Base-by-base conservation (phyloP, 371 early-diverging fungal genomes). In the Syncephalastrum contaminatum region DNA sequence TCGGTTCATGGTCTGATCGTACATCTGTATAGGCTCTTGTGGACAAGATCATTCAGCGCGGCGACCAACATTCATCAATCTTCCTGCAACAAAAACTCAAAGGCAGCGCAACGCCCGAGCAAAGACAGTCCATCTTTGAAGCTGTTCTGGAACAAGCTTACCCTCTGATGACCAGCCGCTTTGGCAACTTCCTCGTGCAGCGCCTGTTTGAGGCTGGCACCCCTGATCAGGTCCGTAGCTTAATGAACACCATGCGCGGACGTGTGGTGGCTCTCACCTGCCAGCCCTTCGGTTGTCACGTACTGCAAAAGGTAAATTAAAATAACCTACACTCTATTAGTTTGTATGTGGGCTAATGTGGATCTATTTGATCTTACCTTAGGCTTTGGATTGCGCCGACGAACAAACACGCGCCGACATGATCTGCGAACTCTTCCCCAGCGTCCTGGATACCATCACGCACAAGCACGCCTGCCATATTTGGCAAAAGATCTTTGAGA, bases 391-490 rank as follows among this genome's bases (percentile, higher is more conserved):
- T 43, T 81, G 51, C 70, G 78, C 87, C 4, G 79, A 83, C 16
- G 87, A 87, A 57, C 70, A 77, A n/a, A 68, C 80, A 24, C 83
- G 83, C 54, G 64, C 79, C 2, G 58, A 66, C 13, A 62, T 90
- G 18, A 77, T 88, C 16, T 66, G 75, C 1, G 91, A 89, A 61
- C 73, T 90, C 39, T 81, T 83, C 64, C 62, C 77, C 36, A 60
- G 73, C 36, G 84, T 88, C 51, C 70, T 80, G 2, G 87, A 88
- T 53, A 88, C 91, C 25, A 82, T 90, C 59, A 85, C 84, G 6
- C 89, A 90, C 66, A 78, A 87, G 19, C 85, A 88, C 54, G 88
- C 91, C 3, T 90, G 88, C 57, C 91, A 90, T 66, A 89, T 90
- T 16, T 88, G 89, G 89, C 89, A 88, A 64, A 85, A 88, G 52